Base-by-base conservation (phyloP, 2,329 filamentous ascomycete species). In the Beauveria brongniartii region DNA sequence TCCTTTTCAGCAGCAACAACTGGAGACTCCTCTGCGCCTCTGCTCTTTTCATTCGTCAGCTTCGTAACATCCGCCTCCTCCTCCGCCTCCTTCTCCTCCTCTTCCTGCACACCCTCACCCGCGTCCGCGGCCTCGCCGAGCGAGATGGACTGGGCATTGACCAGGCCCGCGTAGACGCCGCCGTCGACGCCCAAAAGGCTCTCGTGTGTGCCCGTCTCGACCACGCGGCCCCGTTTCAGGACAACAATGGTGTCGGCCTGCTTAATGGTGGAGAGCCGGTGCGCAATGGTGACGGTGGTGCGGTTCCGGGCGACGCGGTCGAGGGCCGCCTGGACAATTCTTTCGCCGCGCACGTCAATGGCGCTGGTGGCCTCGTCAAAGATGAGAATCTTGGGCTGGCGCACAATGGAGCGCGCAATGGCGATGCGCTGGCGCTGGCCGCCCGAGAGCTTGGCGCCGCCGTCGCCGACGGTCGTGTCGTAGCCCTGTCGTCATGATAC, bases 241-340 rank as follows among this genome's bases (percentile, higher is more conserved):
- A 95, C 91, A 8, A 92, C 77, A 59, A 95, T 95, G 43, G 85
- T 83, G 68, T 95, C 88, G 3, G 91, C 90, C 64, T 88, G 84
- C 70, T 86, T 87, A 67, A 91, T 89, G 0, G 89, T 92, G 0
- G 87, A 89, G 3, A 92, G 77, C 3, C 88, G 79, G 71, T 92
- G 88, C 1, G 90, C 89, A 65, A 92, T 89, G 22, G 88, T 84
- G 62, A 92, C 86, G 0, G 87, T 90, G 0, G 87, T 91, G 14
- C 88, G 78, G 58, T 82, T 80, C 62, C 80, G 71, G 0, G 86
- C 85, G 3, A 88, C 80, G 43, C 80, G 77, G 64, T 86, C 81
- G 16, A 58, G 41, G 22, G 87, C 81, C 47, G 82, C 80, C 67
- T 90, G 87, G 1, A 90, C 87, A 52, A 86, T 81, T 10, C 78